Evolutionary conservation across 2,329 filamentous ascomycete genomes (phyloP), one percentile per base, ranked within the genome.

Genomic region (Fusarium napiforme): DNA sequence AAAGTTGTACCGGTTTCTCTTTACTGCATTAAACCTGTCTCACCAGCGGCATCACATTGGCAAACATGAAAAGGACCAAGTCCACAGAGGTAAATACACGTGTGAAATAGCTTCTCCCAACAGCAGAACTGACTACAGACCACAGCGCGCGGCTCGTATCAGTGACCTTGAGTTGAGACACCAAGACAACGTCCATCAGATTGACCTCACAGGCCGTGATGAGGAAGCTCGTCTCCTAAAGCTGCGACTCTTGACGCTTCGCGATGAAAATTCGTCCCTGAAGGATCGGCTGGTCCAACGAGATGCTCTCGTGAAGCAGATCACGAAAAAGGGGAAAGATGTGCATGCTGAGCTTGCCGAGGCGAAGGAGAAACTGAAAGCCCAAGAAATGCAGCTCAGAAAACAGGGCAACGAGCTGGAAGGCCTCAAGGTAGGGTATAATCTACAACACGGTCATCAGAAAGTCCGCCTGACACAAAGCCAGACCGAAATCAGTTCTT

Each of bases 171-270:
- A 97, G 79, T 83, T 93, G 69, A 89, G 89, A 76, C 93, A 95
- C 80, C 90, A 92, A 74, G 87, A 88, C 67, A 88, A 87, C 73
- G 82, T 89, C 61, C 90, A 92, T 75, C 86, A 91, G 61, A 88
- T 92, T 40, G 88, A 93, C 60, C 84, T 92, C 16, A 86, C 97
- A 62, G 84, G 90, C 74, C 93, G 93, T 77, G 90, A 94, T 73
- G 95, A 98, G 81, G 90, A 92, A 67, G 86, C 89, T 43, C 91
- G 95, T 53, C 88, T 91, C 72, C 82, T 94, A 59, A 90, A 90
- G 74, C 86, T 96, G 69, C 89, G 91, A 71, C 86, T 91, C 61
- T 83, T 95, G 60, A 82, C 95, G n/a, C 84, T 93, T n/a, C 87
- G 91, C 70, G 90, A 95, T 73, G 92, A 97, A 71, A 93, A 92